Conservation (phyloP, 192 early-diverging fungal genomes). For the Lunasporangiospora selenospora region DNA sequence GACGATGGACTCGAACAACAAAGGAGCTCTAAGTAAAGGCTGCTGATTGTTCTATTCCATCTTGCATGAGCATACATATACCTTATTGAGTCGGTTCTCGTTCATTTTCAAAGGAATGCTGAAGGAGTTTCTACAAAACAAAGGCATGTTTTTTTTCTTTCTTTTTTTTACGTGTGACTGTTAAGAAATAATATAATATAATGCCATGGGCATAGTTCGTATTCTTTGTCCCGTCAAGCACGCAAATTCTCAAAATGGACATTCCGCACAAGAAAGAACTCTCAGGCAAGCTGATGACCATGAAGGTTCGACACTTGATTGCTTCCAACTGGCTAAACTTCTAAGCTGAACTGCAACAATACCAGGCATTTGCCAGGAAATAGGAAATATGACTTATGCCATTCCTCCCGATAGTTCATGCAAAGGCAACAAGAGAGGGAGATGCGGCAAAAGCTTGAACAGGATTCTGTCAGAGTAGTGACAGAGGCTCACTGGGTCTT, state of each 20-base stretch:
- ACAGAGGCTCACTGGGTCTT: slow-evolving; percentile 46
- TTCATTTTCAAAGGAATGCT: too few species aligned
- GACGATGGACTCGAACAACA: too few species aligned
- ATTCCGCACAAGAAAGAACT: slow-evolving; percentile 29
- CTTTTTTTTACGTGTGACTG: not conserved
- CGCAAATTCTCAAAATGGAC: slow-evolving; percentile 8
- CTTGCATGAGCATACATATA: not conserved
- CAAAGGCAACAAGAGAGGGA: slow-evolving; percentile 45
- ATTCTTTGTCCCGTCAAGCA: not conserved
- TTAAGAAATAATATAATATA: too few species aligned
- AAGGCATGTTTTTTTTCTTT: slow-evolving; percentile 3
- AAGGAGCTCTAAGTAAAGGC: too few species aligned
- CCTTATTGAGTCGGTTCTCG: slow-evolving; percentile 2
- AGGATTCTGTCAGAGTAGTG: slow-evolving; percentile 26
- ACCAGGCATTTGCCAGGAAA: too few species aligned
- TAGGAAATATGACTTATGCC: too few species aligned
- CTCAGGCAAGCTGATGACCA: slow-evolving; percentile 29
- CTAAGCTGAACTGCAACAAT: too few species aligned
- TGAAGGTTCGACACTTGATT: slow-evolving; percentile 34
- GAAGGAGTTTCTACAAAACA: too few species aligned
- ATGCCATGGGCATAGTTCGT: too few species aligned
- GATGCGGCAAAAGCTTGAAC: slow-evolving; percentile 32
- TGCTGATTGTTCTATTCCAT: not conserved
- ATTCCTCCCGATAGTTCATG: slow-evolving; percentile 42
- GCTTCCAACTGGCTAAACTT: too few species aligned